Base-by-base conservation (phyloP, 2,329 filamentous ascomycete genomes). In the Aureobasidium sp. region DNA sequence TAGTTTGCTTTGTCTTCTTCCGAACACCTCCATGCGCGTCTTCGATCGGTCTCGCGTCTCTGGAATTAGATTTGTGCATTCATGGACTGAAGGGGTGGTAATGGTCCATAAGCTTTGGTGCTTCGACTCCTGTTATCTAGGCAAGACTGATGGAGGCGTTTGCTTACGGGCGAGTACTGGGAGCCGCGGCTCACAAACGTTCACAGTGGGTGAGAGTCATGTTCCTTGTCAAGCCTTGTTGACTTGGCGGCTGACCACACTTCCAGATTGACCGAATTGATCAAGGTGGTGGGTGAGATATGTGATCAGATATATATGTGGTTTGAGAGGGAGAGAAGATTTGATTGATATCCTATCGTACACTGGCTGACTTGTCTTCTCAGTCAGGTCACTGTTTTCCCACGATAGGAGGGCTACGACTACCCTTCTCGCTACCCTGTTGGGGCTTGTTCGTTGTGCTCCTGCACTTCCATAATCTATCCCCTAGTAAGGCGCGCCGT, bases 231-330 rank as follows among this genome's bases (percentile, higher is more conserved):
- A 44, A 56, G 52, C 37, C 52, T 56, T 27, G 11, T 56, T 6
- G 27, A 56, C 52, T 56, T 56, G 52, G 52, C 52, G 39, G 52
- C 52, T 56, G 37, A 56, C 52, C 27, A 44, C 39, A 22, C 1
- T 19, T 19, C 12, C 6, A 19, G 37, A 9, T 54, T 31, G 37
- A 5, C 42, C 8, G 9, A 39, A n/a, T 33, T 33, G 31, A 33
- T 12, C 9, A 33, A 12, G 9, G 31, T 24, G 31, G n/a, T 52
- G 29, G 37, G 33, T 52, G n/a, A 2, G 17, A 8, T 19, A n/a
- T 42, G 19, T 47, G 9, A 22, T 31, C 22, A 22, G 5, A 6
- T n/a, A n/a, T 12, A 7, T 5, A 47, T 17, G 40, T 22, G 3
- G 11, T 33, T 8, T 33, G 31, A 33, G 31, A 33, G 31, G 9